Percentiles rank a stretch among this genome's conserved stretches.
These are phyloP conservation scores for Bocquillonia castaneifolia DNA, from an alignment of 441 rosid genomes.

Conservation along the genomic window DNA sequence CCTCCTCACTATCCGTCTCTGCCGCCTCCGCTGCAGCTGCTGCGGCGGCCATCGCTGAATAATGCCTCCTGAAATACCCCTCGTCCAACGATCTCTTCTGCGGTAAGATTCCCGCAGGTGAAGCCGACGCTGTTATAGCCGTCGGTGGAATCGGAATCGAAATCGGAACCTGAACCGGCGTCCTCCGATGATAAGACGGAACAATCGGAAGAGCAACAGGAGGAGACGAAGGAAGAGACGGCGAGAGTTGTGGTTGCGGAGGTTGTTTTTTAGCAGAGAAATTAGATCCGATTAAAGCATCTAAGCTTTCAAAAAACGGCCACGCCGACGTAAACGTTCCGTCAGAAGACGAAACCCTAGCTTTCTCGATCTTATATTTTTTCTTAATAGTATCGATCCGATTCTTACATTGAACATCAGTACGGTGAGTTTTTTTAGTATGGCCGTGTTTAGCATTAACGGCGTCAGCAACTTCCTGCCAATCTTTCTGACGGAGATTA, in stretches of 20 bases:
- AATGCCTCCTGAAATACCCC: slow-evolving; percentile 59
- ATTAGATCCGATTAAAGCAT: slow-evolving; percentile 60
- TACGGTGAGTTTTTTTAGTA: slow-evolving; percentile 80
- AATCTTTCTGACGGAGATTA: slow-evolving; percentile 89
- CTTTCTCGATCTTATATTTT: slow-evolving; percentile 89
- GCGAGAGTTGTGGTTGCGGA: slow-evolving; percentile 28
- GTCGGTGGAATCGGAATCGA: slow-evolving; percentile 31
- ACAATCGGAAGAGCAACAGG: slow-evolving; percentile 49
- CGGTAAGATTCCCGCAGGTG: slow-evolving; percentile 34
- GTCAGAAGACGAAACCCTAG: slow-evolving; percentile 52
- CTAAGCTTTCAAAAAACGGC: slow-evolving; percentile 78
- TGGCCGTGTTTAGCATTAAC: slow-evolving; percentile 82
- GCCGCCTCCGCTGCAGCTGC: slow-evolving; percentile 56
- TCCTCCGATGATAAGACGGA: slow-evolving; percentile 28
- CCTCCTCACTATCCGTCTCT: too few species aligned
- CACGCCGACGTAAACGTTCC: slow-evolving; percentile 47
- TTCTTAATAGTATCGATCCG: slow-evolving; percentile 94
- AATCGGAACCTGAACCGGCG: background rate
- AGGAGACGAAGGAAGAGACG: slow-evolving; percentile 38
- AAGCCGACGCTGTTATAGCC: slow-evolving; percentile 33
- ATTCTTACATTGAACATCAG: slow-evolving; percentile 95
- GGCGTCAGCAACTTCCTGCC: slow-evolving; percentile 93
- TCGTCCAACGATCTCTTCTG: slow-evolving; percentile 52
- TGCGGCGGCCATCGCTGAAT: slow-evolving; percentile 70
- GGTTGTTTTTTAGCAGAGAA: slow-evolving; percentile 41